These are phyloP conservation scores for Geranium incanum DNA, from an alignment of 441 rosid species.

Conservation along the genomic window DNA sequence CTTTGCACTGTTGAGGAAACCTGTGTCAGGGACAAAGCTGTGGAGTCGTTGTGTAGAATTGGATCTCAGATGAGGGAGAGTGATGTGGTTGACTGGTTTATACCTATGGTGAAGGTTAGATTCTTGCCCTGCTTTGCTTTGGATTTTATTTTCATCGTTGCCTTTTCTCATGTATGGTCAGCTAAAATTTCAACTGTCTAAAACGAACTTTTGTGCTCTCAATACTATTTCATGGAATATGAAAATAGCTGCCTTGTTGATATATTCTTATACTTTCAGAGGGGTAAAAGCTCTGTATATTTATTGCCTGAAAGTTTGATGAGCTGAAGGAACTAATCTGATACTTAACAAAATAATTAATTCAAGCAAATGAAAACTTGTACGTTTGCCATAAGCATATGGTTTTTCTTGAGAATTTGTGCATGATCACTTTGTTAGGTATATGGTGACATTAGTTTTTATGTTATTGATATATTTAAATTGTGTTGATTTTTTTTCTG, in stretches of 20 bases:
- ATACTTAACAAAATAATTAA: background rate
- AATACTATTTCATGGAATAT: background rate
- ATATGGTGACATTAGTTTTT: background rate
- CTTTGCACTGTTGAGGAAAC: slow-evolving; percentile 87
- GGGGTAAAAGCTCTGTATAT: background rate
- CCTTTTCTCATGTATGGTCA: background rate
- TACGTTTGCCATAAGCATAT: background rate
- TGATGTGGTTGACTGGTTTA: slow-evolving; percentile 63
- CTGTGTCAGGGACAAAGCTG: slow-evolving; percentile 82
- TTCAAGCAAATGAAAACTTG: background rate
- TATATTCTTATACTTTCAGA: background rate
- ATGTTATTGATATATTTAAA: too few species aligned
- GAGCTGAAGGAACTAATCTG: background rate
- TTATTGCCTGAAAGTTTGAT: background rate
- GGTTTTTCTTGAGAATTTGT: background rate
- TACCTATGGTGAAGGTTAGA: slow-evolving; percentile 72
- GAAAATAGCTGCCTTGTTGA: background rate
- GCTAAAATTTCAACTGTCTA: background rate
- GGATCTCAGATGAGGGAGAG: slow-evolving; percentile 84
- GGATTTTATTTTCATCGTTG: too few species aligned
- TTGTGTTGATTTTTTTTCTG: background rate
- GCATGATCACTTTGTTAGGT: background rate
- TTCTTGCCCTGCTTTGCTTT: background rate
- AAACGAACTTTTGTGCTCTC: background rate
- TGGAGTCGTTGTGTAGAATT: slow-evolving; percentile 72